Conservation (phyloP, 306 rosid genomes). For the Carpinus fangiana region DNA sequence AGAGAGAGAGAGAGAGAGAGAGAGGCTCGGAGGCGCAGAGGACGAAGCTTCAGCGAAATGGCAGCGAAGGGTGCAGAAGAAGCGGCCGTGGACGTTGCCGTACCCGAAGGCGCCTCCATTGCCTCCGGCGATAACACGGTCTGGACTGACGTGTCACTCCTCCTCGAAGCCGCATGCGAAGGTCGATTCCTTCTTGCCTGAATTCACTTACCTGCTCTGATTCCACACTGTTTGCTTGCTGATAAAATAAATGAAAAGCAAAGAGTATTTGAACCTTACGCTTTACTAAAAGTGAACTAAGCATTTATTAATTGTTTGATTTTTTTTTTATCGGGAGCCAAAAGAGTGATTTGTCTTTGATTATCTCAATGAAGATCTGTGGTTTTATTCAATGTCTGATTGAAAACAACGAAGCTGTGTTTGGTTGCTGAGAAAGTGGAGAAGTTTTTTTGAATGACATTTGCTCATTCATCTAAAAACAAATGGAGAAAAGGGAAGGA, state of each 20-base stretch:
- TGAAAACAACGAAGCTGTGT: not conserved
- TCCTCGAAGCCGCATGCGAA: conserved; percentile 75
- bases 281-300: not conserved
- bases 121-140: conserved; percentile 74
- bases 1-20: too few species aligned
- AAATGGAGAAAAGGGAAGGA: not conserved
- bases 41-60: conserved; percentile 10
- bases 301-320: not conserved
- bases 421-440: conserved; percentile 2
- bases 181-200: conserved; percentile 37
- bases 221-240: conserved; percentile 14
- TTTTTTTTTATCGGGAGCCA: not conserved
- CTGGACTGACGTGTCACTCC: conserved; percentile 87
- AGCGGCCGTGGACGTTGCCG: conserved; percentile 25
- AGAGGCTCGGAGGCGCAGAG: not conserved
- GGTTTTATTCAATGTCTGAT: not conserved
- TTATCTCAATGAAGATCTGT: not conserved
- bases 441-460: not conserved
- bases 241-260: conserved; percentile 11
- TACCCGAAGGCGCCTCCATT: conserved; percentile 49
- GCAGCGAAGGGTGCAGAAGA: conserved; percentile 29
- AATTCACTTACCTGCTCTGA: not conserved
- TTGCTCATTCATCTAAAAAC: too few species aligned
- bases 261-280: not conserved
- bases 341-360: not conserved